Base-by-base conservation (phyloP, 75 land plant species). In the Pinus albicaulis region DNA sequence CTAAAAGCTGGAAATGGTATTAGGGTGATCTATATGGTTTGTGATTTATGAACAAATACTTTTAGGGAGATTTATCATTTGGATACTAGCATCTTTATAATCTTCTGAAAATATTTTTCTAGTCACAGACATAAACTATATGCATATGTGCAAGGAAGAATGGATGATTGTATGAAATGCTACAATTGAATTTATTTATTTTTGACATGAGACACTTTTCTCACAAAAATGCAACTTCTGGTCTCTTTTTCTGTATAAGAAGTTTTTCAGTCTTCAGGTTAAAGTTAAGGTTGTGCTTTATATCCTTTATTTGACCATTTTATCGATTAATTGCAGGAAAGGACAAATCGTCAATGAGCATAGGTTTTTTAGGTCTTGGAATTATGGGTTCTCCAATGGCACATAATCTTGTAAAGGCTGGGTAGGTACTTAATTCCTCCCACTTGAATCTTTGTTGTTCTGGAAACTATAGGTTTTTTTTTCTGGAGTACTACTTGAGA, bases 311-410 rank as follows among this genome's bases (percentile, higher is more conserved):
- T 63, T 63, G 66, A 63, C 31, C 66, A 48, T 63, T 63, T 6
- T 28, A 16, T 63, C 31, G 3, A 63, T 14, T 28, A 3, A 17
- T 63, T 63, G 66, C 66, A 63, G 66, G 34, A 26, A 63, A 63
- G 31, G 80, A 80, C 57, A 76, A 24, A 44, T 69, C 78, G 10
- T 56, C 78, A 12, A 69, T 25, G 7, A 73, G 83, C 22, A 68
- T 94, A 72, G 98, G 98, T 19, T 94, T 94, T 76, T 76, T 94
- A 7, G 98, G 98, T 24, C 85, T 94, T 77, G 98, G 98, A 55
- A 94, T 94, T 63, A 94, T 94, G 98, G 98, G 98, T 41, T 73
- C 88, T 65, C 89, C 98, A 31, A 94, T 94, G 98, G 98, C 93
- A 20, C 82, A 75, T 26, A 94, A 94, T 70, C 93, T 94, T 15